phyloP scores from a whole-genome alignment of 371 early-diverging fungal genomes.

The Synchytrium microbalum region DNA sequence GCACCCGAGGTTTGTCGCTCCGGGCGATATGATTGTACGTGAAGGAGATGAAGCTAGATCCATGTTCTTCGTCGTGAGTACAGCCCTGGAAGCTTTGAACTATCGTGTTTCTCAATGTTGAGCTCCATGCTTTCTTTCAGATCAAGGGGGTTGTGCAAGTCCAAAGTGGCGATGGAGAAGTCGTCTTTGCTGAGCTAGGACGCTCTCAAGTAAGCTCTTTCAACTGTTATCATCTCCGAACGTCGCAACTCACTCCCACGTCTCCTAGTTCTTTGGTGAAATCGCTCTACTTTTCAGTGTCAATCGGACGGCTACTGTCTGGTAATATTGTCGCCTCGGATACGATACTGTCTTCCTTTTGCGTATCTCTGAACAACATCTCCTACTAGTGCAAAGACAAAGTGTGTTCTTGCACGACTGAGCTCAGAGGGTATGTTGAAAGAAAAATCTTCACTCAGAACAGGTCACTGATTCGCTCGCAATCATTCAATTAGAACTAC shows the following conservation, averaged over 20 bases:
- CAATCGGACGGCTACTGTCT: conserved; percentile 72
- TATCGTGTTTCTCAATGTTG: background rate
- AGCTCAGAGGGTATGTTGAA: too few relatives aligned
- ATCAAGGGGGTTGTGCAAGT: conserved; percentile 67
- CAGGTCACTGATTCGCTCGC: conserved; percentile 28
- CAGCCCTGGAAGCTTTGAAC: background rate
- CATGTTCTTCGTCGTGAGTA: conserved; percentile 72
- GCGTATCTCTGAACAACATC: background rate
- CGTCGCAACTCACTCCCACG: background rate
- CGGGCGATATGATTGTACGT: conserved; percentile 56
- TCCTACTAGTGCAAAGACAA: conserved; percentile 49
- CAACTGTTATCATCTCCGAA: conserved; percentile 10
- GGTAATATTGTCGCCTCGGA: background rate
- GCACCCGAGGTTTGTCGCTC: conserved; percentile 41
- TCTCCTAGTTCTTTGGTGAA: conserved; percentile 46
- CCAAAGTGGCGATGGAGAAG: conserved; percentile 64
- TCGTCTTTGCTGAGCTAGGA: conserved; percentile 52
- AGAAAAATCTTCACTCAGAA: too few relatives aligned
- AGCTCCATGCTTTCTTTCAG: background rate
- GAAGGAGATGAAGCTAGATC: conserved; percentile 71
- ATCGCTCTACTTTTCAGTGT: conserved; percentile 76
- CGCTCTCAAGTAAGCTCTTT: conserved; percentile 59
- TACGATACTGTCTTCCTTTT: too few relatives aligned
- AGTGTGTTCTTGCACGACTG: conserved; percentile 58
- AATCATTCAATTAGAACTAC: conserved; percentile 5